These are phyloP conservation scores for Trametes cinnabarina DNA, from an alignment of 768 basidiomycete species.

Conservation along the genomic window DNA sequence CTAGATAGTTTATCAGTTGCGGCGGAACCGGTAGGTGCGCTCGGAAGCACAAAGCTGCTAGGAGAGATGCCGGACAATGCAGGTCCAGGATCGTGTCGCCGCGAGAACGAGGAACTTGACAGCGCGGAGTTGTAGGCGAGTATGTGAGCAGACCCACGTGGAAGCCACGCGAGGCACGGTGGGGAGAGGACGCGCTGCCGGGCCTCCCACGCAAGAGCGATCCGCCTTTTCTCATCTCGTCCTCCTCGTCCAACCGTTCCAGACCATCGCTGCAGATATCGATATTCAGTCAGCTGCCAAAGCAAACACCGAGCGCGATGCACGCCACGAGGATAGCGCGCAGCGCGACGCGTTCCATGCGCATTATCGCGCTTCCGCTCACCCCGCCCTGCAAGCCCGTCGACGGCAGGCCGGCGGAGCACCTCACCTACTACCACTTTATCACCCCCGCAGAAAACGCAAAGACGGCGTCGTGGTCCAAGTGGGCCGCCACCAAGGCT, in stretches of 20 bases:
- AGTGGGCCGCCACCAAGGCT: slow-evolving; percentile 52
- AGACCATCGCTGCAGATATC: too few relatives aligned
- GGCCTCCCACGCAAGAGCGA: too few relatives aligned
- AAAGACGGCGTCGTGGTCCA: slow-evolving; percentile 40
- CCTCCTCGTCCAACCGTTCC: neutral
- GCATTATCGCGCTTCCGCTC: slow-evolving; percentile 49
- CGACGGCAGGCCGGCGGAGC: slow-evolving; percentile 17
- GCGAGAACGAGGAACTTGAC: too few relatives aligned
- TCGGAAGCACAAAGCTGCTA: too few relatives aligned
- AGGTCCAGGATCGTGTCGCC: too few relatives aligned
- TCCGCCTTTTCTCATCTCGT: too few relatives aligned
- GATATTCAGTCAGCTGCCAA: neutral
- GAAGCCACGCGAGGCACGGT: neutral
- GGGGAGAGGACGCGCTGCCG: slow-evolving; percentile 4
- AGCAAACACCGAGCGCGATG: neutral
- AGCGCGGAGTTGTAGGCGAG: neutral
- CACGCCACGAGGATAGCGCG: slow-evolving; percentile 12
- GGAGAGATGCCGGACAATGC: too few relatives aligned
- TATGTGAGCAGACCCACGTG: slow-evolving; percentile 2
- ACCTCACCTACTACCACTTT: slow-evolving; percentile 45
- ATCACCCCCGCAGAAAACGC: slow-evolving; percentile 28
- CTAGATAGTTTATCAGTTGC: too few relatives aligned
- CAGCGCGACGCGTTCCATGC: slow-evolving; percentile 33
- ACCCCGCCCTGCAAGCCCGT: slow-evolving; percentile 21
- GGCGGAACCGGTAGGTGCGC: too few relatives aligned